Conservation (phyloP, 176 grass and related monocot genomes). For the Musa acuminata region DNA sequence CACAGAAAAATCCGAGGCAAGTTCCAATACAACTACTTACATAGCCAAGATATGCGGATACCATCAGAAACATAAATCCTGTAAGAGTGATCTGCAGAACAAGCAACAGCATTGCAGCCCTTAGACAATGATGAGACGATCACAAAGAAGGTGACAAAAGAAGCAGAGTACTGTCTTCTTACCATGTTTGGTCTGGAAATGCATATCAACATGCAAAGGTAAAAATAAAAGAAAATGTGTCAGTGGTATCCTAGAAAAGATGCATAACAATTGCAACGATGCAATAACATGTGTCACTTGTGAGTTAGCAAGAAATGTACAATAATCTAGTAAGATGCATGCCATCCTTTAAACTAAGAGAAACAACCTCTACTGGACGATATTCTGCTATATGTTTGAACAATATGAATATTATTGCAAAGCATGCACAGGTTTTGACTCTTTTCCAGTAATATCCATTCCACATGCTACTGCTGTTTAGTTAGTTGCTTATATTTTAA, state of each 20-base stretch:
- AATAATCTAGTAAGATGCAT: not conserved
- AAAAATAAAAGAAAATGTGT: conserved; percentile 16
- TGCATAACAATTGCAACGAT: not conserved
- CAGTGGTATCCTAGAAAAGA: conserved; percentile 28
- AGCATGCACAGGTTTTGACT: not conserved
- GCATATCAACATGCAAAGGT: conserved; percentile 35
- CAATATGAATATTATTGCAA: not conserved
- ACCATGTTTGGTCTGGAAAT: conserved; percentile 86
- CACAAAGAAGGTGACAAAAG: conserved; percentile 15
- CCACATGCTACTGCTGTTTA: not conserved
- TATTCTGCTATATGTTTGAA: not conserved
- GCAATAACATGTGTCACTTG: not conserved
- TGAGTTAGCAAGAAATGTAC: not conserved
- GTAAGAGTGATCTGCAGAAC: conserved; percentile 81
- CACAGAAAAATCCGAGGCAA: not conserved
- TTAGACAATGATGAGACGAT: conserved; percentile 21
- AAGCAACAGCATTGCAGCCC: conserved; percentile 9
- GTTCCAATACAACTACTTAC: conserved; percentile 33
- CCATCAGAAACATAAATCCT: conserved; percentile 64
- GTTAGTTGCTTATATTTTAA: not conserved
- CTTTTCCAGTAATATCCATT: not conserved
- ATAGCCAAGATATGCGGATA: conserved; percentile 82
- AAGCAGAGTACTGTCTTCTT: conserved; percentile 29
- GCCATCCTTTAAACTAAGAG: not conserved
- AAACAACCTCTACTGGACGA: not conserved